These are phyloP conservation scores for Yamadazyma tumulicola DNA, from an alignment of 805 yeast species.

Conservation along the genomic window DNA sequence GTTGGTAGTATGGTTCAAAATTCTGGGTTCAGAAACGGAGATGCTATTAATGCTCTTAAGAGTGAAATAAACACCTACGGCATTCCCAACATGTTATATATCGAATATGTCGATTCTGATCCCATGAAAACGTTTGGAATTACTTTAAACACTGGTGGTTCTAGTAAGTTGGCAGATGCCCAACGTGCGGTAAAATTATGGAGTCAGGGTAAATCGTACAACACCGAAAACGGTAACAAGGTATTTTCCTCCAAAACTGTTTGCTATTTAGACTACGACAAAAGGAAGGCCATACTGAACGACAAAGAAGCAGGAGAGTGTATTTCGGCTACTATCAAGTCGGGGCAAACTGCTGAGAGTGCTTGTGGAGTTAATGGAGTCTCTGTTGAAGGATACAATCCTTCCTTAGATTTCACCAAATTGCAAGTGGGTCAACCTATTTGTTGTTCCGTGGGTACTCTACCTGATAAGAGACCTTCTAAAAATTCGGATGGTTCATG, in stretches of 20 bases:
- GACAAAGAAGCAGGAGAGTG: slow-evolving; percentile 12
- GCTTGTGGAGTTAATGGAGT: slow-evolving; percentile 11
- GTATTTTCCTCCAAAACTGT: slow-evolving; percentile 4
- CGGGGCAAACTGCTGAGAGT: neutral
- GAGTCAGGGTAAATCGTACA: slow-evolving; percentile 10
- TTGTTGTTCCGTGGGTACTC: slow-evolving; percentile 9
- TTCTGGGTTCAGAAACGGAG: slow-evolving; percentile 9
- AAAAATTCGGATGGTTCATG: slow-evolving; percentile 17
- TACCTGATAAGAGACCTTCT: slow-evolving; percentile 9
- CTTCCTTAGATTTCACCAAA: slow-evolving; percentile 6
- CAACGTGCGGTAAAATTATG: slow-evolving; percentile 13
- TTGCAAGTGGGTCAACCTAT: slow-evolving; percentile 11
- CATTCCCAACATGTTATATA: slow-evolving; percentile 10
- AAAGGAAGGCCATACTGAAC: slow-evolving; percentile 8
- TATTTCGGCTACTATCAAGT: slow-evolving; percentile 5
- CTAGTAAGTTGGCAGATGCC: slow-evolving; percentile 5
- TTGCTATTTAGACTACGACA: slow-evolving; percentile 8
- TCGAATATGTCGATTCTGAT: slow-evolving; percentile 11
- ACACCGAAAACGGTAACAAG: slow-evolving; percentile 10
- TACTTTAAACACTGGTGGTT: slow-evolving; percentile 10
- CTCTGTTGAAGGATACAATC: slow-evolving; percentile 10
- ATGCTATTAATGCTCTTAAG: slow-evolving; percentile 5
- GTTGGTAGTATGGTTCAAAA: slow-evolving; percentile 15
- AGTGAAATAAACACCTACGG: slow-evolving; percentile 11
- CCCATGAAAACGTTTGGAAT: slow-evolving; percentile 13